These are phyloP conservation scores for Nicotiana paniculata DNA, from an alignment of 257 asterid genomes.

Conservation along the genomic window DNA sequence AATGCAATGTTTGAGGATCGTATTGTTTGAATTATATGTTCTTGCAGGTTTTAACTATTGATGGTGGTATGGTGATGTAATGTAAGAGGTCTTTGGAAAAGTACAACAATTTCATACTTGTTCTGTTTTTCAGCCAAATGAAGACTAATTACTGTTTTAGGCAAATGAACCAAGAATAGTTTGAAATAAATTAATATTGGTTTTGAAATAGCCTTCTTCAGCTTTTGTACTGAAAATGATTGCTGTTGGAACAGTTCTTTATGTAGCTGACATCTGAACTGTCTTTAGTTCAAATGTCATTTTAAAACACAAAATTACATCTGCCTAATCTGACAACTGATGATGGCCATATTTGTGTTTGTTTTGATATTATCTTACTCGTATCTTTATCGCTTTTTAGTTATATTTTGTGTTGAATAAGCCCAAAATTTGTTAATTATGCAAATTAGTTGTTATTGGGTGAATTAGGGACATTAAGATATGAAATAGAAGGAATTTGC, in stretches of 20 bases:
- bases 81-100: constrained; percentile 34
- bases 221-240: neutral
- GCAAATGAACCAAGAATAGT: neutral
- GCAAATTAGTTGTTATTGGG: too few species aligned
- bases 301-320: neutral
- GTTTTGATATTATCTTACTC: too few species aligned
- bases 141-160: neutral
- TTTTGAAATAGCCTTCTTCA: neutral
- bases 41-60: constrained; percentile 70
- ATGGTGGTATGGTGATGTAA: constrained; percentile 80
- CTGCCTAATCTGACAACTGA: neutral
- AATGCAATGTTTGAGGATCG: neutral
- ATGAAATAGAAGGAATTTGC: too few species aligned
- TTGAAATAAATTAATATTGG: neutral
- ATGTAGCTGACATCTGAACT: neutral
- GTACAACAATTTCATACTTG: neutral
- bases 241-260: neutral
- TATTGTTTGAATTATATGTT: constrained; percentile 1
- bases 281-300: neutral
- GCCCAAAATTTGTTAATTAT: too few species aligned
- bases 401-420: too few species aligned
- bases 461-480: too few species aligned
- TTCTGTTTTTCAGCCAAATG: neutral
- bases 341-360: too few species aligned
- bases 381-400: too few species aligned